These are phyloP conservation scores for Chionographis japonica DNA, from an alignment of 106 monocot species.

Conservation along the genomic window DNA sequence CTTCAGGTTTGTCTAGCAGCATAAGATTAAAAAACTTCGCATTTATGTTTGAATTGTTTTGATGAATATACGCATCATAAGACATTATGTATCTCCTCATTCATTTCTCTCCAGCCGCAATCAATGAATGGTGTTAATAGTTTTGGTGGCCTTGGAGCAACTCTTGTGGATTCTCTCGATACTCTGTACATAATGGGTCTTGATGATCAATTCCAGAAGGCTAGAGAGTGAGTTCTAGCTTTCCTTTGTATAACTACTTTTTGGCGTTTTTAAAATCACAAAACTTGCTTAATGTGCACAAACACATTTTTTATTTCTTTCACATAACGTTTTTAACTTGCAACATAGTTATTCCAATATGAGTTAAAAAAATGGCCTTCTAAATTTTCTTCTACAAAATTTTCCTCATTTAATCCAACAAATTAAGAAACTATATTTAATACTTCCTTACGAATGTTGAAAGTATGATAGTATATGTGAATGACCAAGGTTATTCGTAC, in stretches of 20 bases:
- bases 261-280: too few relatives aligned
- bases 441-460: too few relatives aligned
- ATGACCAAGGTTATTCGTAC: too few relatives aligned
- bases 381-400: too few relatives aligned
- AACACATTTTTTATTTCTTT: too few relatives aligned
- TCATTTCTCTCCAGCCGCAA: conserved; percentile 61
- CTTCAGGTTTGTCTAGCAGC: conserved; percentile 50
- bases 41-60: not conserved
- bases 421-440: too few relatives aligned
- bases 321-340: too few relatives aligned
- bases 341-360: too few relatives aligned
- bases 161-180: conserved; percentile 87
- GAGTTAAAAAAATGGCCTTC: too few relatives aligned
- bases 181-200: conserved; percentile 95
- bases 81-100: not conserved
- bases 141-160: conserved; percentile 97
- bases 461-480: too few relatives aligned
- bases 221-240: conserved; percentile 73
- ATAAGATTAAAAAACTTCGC: not conserved
- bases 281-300: too few relatives aligned
- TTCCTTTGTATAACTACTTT: not conserved
- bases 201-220: conserved; percentile 75
- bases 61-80: not conserved
- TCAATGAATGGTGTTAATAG: conserved; percentile 82
- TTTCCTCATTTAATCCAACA: too few relatives aligned